These are phyloP conservation scores for Hypoxylon fuscum DNA, from an alignment of 495 filamentous ascomycete species.

Conservation along the genomic window DNA sequence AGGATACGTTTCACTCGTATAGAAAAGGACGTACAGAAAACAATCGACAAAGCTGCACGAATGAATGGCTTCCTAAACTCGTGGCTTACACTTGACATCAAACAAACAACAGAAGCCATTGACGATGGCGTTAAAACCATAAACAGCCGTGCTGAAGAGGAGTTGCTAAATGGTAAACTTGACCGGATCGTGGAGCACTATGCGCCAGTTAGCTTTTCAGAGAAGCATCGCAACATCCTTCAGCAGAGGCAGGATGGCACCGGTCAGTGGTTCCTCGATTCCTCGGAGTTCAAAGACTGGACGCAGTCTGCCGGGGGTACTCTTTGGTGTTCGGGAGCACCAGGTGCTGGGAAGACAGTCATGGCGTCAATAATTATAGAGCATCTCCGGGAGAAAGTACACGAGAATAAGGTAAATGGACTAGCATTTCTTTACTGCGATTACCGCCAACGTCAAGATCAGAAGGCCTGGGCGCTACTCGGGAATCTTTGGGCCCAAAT, in stretches of 20 bases:
- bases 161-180: constrained; percentile 21
- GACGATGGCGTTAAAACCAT: constrained; percentile 28
- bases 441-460: constrained; percentile 46
- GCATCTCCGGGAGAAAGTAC: constrained; percentile 34
- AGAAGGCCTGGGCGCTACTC: constrained; percentile 45
- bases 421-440: constrained; percentile 56
- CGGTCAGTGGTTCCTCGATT: constrained; percentile 52
- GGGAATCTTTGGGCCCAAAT: constrained; percentile 53
- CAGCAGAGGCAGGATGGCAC: constrained; percentile 47
- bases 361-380: constrained; percentile 44
- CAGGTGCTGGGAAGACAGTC: constrained; percentile 51
- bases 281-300: constrained; percentile 48
- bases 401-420: constrained; percentile 28
- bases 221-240: constrained; percentile 48
- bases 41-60: constrained; percentile 27
- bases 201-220: constrained; percentile 35
- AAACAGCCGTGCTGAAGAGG: constrained; percentile 21
- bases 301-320: constrained; percentile 34
- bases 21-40: constrained; percentile 37
- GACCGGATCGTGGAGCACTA: constrained; percentile 35
- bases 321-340: constrained; percentile 51
- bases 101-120: constrained; percentile 21
- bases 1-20: constrained; percentile 23
- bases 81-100: constrained; percentile 35
- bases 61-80: constrained; percentile 32